Percentiles rank a stretch among this genome's conserved stretches.
phyloP scores from a whole-genome alignment of 2,329 filamentous ascomycete genomes.

The Exophiala xenobiotica region DNA sequence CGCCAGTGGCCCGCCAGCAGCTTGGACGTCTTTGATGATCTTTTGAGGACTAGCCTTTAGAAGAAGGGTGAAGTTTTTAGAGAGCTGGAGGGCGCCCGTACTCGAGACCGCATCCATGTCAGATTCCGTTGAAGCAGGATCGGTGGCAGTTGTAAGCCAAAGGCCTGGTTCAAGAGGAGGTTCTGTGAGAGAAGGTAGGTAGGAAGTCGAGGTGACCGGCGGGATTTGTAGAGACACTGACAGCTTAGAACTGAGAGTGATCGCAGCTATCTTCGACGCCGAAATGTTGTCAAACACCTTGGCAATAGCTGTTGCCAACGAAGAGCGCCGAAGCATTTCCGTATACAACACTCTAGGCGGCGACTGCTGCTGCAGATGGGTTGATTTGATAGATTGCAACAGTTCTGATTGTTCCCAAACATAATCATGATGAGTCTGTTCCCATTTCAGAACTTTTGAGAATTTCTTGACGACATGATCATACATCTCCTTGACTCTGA shows the following conservation, averaged over 20 bases:
- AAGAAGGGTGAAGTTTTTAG: slow-evolving; percentile 83
- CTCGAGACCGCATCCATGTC: slow-evolving; percentile 36
- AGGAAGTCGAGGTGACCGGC: slow-evolving; percentile 65
- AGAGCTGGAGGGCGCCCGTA: slow-evolving; percentile 60
- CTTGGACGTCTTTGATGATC: slow-evolving; percentile 67
- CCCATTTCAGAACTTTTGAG: slow-evolving; percentile 88
- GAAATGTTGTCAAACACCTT: slow-evolving; percentile 80
- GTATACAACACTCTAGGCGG: slow-evolving; percentile 36
- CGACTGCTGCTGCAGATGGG: slow-evolving; percentile 19
- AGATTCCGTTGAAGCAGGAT: slow-evolving; percentile 63
- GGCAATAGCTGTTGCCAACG: slow-evolving; percentile 77
- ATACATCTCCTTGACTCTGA: slow-evolving; percentile 75
- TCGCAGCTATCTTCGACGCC: slow-evolving; percentile 79
- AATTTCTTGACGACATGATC: slow-evolving; percentile 88
- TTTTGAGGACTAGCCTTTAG: slow-evolving; percentile 80
- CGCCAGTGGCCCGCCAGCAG: slow-evolving; percentile 72
- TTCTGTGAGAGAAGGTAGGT: slow-evolving; percentile 68
- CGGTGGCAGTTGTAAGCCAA: slow-evolving; percentile 84
- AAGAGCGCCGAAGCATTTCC: slow-evolving; percentile 60
- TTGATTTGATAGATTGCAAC: slow-evolving; percentile 70
- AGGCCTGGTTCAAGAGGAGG: slow-evolving; percentile 65
- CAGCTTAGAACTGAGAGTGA: slow-evolving; percentile 53
- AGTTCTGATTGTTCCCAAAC: slow-evolving; percentile 87
- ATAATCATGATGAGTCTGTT: slow-evolving; percentile 85
- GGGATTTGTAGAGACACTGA: slow-evolving; percentile 63